Base-by-base conservation (phyloP, 805 yeast genomes). In the Tetrapisispora pingtungensis region DNA sequence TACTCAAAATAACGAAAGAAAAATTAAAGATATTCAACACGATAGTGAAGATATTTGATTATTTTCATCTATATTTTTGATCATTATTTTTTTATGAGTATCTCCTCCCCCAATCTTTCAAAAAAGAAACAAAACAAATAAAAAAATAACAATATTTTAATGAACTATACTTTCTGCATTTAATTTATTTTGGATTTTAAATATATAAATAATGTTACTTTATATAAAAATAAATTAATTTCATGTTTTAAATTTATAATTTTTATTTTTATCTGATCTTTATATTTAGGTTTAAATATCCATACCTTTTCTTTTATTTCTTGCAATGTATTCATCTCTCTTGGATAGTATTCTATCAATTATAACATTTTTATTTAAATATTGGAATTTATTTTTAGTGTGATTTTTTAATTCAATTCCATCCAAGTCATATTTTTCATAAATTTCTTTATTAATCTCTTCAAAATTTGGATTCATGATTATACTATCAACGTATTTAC, bases 261-360 rank as follows among this genome's bases (percentile, higher is more conserved):
- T n/a, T 32, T 32, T n/a, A 8, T n/a, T 32, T n/a, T 32, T 8
- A 10, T 32, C 12, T 28, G 13, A 7, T 28, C 12, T 7, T 28
- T 28, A 12, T 28, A 12, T 7, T 10, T 42, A 20, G 26, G 33
- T 20, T 40, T 12, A 40, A 12, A 31, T 13, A 15, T 18, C 19
- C 77, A 87, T 80, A 3, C 95, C 95, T 66, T 93, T 90, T 49
- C 80, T 78, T 44, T 76, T 71, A 65, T 93, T 97, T 58, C 98
- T 79, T 54, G 82, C 90, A 57, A 84, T 87, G 59, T 85, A 93
- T 17, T 78, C 73, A 19, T 73, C 76, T 49, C 82, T 72, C 58
- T 84, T 78, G 33, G 70, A 65, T 55, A 82, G 66, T 6, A 93
- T 94, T 22, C 98, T 73, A 42, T 75, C 68, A 18, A 86, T 84